Conservation (phyloP, 306 rosid genomes). For the Hippophae gyantsensis region DNA sequence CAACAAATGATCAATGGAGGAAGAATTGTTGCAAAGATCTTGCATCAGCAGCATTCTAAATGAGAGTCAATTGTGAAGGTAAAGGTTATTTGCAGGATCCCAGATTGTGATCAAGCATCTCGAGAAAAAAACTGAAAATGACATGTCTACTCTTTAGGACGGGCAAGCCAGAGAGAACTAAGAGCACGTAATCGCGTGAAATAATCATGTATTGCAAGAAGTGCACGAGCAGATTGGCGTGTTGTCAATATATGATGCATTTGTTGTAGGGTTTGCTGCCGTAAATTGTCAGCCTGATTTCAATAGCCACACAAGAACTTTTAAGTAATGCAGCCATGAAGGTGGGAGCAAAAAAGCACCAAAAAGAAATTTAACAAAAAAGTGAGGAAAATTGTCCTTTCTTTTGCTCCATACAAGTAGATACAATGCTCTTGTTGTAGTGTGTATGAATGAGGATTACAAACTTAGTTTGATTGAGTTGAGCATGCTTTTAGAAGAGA, state of each 20-base stretch:
- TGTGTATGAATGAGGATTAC: too few relatives aligned
- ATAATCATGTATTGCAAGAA: slow-evolving; percentile 82
- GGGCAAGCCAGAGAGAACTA: slow-evolving; percentile 96
- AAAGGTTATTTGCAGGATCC: too few relatives aligned
- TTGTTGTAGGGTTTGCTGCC: slow-evolving; percentile 95
- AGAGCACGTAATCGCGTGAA: slow-evolving; percentile 87
- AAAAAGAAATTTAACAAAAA: not conserved
- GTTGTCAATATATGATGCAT: slow-evolving; percentile 93
- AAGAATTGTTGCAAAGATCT: too few relatives aligned
- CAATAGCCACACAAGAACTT: slow-evolving; percentile 4
- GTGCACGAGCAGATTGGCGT: slow-evolving; percentile 93
- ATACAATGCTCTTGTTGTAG: too few relatives aligned
- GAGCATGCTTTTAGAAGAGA: too few relatives aligned
- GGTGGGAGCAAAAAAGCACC: not conserved
- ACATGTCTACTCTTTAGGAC: slow-evolving; percentile 57
- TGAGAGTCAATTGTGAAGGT: too few relatives aligned
- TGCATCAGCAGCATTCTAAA: too few relatives aligned
- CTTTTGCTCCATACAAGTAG: too few relatives aligned
- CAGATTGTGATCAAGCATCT: too few relatives aligned
- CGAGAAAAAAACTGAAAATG: too few relatives aligned
- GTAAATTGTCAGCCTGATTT: slow-evolving; percentile 83
- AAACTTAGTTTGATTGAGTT: too few relatives aligned
- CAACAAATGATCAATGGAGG: too few relatives aligned
- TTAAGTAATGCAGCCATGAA: not conserved
- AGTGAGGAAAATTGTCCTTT: not conserved